phyloP scores from a whole-genome alignment of 73 alveolate genomes.

The Paramecium octaurelia region DNA sequence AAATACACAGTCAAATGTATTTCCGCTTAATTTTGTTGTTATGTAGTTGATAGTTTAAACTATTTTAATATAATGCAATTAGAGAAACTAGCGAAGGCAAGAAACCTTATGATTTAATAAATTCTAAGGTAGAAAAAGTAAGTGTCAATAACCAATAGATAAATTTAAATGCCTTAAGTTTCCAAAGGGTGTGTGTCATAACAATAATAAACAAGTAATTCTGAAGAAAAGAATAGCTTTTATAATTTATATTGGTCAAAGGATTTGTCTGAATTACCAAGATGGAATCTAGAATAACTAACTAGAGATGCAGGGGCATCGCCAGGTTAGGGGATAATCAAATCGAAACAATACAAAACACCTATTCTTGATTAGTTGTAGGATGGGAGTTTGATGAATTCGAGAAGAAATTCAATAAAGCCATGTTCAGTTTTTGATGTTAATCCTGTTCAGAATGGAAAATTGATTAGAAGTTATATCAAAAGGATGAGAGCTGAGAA shows the following conservation, averaged over 20 bases:
- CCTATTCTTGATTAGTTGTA: neutral
- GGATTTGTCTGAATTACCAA: neutral
- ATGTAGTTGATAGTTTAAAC: neutral
- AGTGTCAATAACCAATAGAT: neutral
- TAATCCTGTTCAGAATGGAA: neutral
- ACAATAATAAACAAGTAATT: neutral
- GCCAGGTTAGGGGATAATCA: neutral
- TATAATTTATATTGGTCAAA: neutral
- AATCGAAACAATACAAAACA: neutral
- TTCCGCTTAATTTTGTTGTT: neutral
- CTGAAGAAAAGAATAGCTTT: neutral
- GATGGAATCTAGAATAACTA: constrained; percentile 23
- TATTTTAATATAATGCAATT: neutral
- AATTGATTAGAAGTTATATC: constrained; percentile 1
- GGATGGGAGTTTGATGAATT: neutral
- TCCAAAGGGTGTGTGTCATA: neutral
- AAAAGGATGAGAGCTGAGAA: constrained; percentile 28
- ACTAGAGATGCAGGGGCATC: neutral
- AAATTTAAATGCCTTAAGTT: neutral
- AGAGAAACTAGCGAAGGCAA: neutral
- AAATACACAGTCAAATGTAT: neutral
- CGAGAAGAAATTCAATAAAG: neutral
- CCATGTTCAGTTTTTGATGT: constrained; percentile 12
- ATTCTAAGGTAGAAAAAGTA: neutral
- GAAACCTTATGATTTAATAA: neutral